Base-by-base conservation (phyloP, 257 asterid genomes). In the Catharanthus roseus region DNA sequence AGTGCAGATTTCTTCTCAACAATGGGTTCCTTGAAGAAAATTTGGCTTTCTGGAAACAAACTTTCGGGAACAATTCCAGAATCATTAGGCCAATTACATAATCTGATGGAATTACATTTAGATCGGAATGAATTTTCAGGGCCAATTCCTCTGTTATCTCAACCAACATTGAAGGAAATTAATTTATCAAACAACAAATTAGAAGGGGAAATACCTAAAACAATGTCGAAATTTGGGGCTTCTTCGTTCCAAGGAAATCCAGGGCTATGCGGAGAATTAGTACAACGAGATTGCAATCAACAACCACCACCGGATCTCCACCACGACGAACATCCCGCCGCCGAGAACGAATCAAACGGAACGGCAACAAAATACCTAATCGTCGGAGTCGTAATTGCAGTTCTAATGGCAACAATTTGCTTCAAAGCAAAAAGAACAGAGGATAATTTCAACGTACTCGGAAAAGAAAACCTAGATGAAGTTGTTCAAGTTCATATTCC, bases 61-160 rank as follows among this genome's bases (percentile, higher is more conserved):
- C 87, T 92, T 74, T 70, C 88, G 0, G 95, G 97, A 29, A 63
- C 15, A 18, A 82, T 92, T 9, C 97, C 97, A 0, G 84, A 51
- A 0, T 92, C 98, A 1, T 19, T 92, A 7, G 67, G 39, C 19
- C 65, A 66, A 21, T 54, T 87, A 10, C 68, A 44, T 2, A 74
- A 72, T 70, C 67, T 92, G 6, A 68, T 62, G 28, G 91, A 83
- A 19, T 70, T 87, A 0, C 26, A 29, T 38, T 68, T 88, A 57
- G 88, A 92, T 21, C 51, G 69, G 6, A 93, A 93, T 60, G 80
- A 81, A 41, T 90, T 93, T 73, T 77, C 92, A 3, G 98, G 97
- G 4, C 71, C 79, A 1, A 65, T 93, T 63, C 96, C 96, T 0
- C 6, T 62, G 0, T 26, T 90, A 0, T 72, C 80, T 1, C 96